Base-by-base conservation (phyloP, 2,329 filamentous ascomycete species). In the Cyphellophora attinorum region DNA sequence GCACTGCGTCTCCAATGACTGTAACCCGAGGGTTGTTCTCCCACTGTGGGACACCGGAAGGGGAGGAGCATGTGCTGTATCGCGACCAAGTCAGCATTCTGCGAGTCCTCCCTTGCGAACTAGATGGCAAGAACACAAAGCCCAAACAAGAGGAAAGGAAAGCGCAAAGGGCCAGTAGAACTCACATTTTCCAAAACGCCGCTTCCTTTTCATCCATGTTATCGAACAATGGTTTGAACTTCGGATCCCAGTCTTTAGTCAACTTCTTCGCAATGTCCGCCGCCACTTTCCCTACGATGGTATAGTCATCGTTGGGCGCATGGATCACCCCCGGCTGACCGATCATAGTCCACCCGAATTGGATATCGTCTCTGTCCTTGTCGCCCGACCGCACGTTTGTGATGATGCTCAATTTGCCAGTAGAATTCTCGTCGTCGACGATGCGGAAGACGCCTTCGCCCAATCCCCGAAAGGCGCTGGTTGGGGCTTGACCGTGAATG, bases 331-430 rank as follows among this genome's bases (percentile, higher is more conserved):
- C 74, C 0, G 75, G 74, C 12, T 66, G 55, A 4, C 64, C 74
- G 3, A 57, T 62, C 67, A 81, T 67, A 0, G 76, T 80, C 76
- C 76, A 81, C 2, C 76, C 76, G 40, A 80, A 76, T 14, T 70
- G 37, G 2, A 75, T 36, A 27, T 65, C 51, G 0, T 72, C 68
- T 40, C 79, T 64, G 44, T 79, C 60, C 68, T 72, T 72, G 28
- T 79, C 74, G 5, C 60, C 62, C 0, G 74, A 51, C 2, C 76
- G 67, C 1, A 81, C 72, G 34, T 81, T 81, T 2, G 76, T 81
- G 31, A 81, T 80, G 39, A 72, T 47, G 37, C 67, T 72, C 2
- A 75, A 55, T 5, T 51, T 52, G 2, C 60, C 50, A 0, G 4
- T 13, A 17, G 5, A 13, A 10, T 64, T 59, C 1, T 61, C 57